These are phyloP conservation scores for Aspergillus ochraceus DNA, from an alignment of 2,329 filamentous ascomycete genomes.

Conservation along the genomic window DNA sequence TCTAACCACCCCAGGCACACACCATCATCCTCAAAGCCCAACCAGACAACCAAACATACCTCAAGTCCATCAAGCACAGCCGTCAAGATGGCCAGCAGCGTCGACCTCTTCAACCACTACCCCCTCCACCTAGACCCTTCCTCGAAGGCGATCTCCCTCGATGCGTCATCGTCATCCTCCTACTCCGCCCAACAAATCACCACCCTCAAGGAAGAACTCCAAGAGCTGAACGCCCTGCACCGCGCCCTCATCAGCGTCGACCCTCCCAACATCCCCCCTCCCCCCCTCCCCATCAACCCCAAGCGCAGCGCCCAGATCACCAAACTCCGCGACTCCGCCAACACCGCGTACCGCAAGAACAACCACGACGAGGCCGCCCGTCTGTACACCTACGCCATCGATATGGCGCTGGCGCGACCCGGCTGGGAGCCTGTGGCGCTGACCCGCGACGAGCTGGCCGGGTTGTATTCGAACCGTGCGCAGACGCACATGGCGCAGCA, in stretches of 20 bases:
- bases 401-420: constrained; percentile 82
- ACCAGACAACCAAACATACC: not conserved
- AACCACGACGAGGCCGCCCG: constrained; percentile 73
- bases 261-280: constrained; percentile 70
- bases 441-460: constrained; percentile 79
- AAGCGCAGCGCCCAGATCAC: constrained; percentile 84
- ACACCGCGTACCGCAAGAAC: constrained; percentile 76
- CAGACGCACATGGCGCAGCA: constrained; percentile 84
- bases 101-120: constrained; percentile 69
- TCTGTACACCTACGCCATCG: constrained; percentile 80
- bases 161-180: constrained; percentile 42
- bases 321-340: constrained; percentile 88
- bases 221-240: constrained; percentile 76
- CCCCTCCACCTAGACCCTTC: constrained; percentile 78
- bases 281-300: constrained; percentile 87
- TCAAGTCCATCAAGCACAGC: not conserved
- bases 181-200: constrained; percentile 45
- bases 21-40: not conserved
- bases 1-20: not conserved
- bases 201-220: constrained; percentile 64
- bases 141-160: constrained; percentile 69
- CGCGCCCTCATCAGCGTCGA: constrained; percentile 66
- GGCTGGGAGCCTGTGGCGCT: constrained; percentile 84
- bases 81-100: constrained; percentile 28
- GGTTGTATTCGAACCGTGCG: constrained; percentile 80